A percentile compares a stretch with the other conserved stretches of the same genome.
These are phyloP conservation scores for Tieghemiomyces parasiticus DNA, from an alignment of 192 early-diverging fungal genomes.

Conservation along the genomic window DNA sequence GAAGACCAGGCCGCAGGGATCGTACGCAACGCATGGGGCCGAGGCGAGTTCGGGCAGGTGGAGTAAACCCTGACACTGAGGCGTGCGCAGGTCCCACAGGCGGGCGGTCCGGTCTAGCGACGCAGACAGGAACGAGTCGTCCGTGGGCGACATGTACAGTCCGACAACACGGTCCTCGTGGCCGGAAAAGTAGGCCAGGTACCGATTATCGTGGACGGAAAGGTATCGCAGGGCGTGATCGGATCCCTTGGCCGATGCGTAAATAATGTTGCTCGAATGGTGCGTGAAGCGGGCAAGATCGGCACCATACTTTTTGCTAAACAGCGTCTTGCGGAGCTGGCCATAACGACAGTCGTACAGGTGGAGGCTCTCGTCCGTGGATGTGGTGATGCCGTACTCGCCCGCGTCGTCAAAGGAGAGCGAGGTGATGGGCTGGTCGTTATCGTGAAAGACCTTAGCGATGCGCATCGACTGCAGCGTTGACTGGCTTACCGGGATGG, in stretches of 20 bases:
- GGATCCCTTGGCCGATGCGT: constrained; percentile 91
- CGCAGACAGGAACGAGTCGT: constrained; percentile 72
- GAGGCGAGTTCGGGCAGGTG: constrained; percentile 26
- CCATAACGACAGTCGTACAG: constrained; percentile 72
- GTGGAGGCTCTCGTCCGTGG: constrained; percentile 72
- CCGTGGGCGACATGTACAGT: constrained; percentile 68
- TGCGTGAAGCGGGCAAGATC: constrained; percentile 79
- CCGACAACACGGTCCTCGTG: constrained; percentile 61
- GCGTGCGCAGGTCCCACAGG: constrained; percentile 62
- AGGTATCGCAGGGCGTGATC: constrained; percentile 80
- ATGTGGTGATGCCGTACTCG: constrained; percentile 57
- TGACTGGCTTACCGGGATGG: constrained; percentile 9
- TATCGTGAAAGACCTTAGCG: constrained; percentile 64
- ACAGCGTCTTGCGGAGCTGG: constrained; percentile 54
- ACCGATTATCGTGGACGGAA: constrained; percentile 90
- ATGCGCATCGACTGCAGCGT: constrained; percentile 19
- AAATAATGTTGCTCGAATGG: constrained; percentile 55
- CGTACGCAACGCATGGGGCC: constrained; percentile 33
- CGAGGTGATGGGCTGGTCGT: constrained; percentile 57
- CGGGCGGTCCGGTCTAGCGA: constrained; percentile 59
- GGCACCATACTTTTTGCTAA: constrained; percentile 94
- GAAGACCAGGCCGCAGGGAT: constrained; percentile 68
- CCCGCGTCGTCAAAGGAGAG: constrained; percentile 70
- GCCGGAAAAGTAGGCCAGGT: constrained; percentile 81
- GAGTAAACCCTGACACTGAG: constrained; percentile 7